Percentiles rank a stretch among this genome's conserved stretches.
Evolutionary conservation across 2,329 filamentous ascomycete species (phyloP).

Genomic region (Phyllosticta paracitricarpa): DNA sequence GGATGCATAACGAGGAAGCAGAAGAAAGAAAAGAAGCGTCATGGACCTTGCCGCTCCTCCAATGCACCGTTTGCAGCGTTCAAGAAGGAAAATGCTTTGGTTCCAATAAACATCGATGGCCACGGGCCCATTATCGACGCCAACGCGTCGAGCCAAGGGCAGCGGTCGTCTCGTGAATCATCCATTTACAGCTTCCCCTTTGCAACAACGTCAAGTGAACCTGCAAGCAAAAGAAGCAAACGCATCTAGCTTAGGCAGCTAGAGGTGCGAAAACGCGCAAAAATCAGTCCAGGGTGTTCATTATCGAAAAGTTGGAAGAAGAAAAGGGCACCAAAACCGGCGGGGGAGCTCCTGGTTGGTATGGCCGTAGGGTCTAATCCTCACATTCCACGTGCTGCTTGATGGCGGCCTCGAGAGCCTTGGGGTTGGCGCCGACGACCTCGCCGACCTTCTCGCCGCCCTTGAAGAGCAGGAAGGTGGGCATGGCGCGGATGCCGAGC

Average conservation of each 20-base stretch:
- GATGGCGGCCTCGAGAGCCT: constrained; percentile 49
- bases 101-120: background rate
- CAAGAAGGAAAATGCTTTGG: background rate
- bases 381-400: constrained; percentile 24
- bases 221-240: background rate
- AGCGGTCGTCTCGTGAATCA: background rate
- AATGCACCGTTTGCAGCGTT: background rate
- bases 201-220: background rate
- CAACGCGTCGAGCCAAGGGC: background rate
- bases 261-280: background rate
- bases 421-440: constrained; percentile 73
- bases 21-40: background rate
- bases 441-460: constrained; percentile 61
- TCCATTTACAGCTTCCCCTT: background rate
- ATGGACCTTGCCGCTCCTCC: background rate
- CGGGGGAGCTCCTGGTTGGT: background rate
- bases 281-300: background rate
- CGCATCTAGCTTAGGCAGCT: background rate
- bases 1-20: background rate
- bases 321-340: background rate
- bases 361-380: background rate
- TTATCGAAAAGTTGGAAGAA: background rate
- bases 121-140: background rate
- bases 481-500: constrained; percentile 81
- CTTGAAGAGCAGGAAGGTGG: constrained; percentile 82